A percentile compares a stretch with the other conserved stretches of the same genome.
These are phyloP conservation scores for Scorias spongiosa DNA, from an alignment of 2,329 filamentous ascomycete genomes.

Conservation along the genomic window DNA sequence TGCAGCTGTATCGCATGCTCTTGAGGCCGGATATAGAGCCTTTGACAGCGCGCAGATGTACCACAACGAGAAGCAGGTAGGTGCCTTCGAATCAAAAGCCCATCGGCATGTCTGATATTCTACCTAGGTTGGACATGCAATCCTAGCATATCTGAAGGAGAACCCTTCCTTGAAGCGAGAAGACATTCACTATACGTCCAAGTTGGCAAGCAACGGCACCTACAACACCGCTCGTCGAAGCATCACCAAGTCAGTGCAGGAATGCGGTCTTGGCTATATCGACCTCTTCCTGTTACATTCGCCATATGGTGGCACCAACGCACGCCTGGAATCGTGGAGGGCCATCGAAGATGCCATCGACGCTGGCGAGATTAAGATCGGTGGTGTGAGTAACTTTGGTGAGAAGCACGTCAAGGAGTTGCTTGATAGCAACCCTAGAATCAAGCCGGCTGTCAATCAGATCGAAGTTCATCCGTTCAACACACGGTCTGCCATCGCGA, in stretches of 20 bases:
- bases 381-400: constrained; percentile 67
- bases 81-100: not conserved
- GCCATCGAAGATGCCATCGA: constrained; percentile 62
- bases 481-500: constrained; percentile 50
- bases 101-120: not conserved
- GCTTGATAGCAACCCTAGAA: constrained; percentile 44
- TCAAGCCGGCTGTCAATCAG: constrained; percentile 60
- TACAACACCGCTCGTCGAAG: constrained; percentile 54
- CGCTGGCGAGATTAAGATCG: constrained; percentile 54
- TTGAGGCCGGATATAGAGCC: constrained; percentile 32
- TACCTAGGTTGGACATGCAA: constrained; percentile 42
- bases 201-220: constrained; percentile 51
- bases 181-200: constrained; percentile 68
- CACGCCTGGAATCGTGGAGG: constrained; percentile 56
- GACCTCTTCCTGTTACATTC: constrained; percentile 69
- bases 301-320: constrained; percentile 57
- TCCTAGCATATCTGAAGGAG: constrained; percentile 23
- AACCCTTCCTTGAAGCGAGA: constrained; percentile 39
- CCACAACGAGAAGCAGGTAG: constrained; percentile 49
- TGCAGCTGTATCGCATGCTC: constrained; percentile 32
- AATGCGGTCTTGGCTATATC: constrained; percentile 56
- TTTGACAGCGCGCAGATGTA: constrained; percentile 51
- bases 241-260: constrained; percentile 49
- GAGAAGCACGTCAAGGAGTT: constrained; percentile 61
- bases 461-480: constrained; percentile 76